Evolutionary conservation across 2,329 filamentous ascomycete species (phyloP).

Genomic region (Golovinomyces cichoracearum): DNA sequence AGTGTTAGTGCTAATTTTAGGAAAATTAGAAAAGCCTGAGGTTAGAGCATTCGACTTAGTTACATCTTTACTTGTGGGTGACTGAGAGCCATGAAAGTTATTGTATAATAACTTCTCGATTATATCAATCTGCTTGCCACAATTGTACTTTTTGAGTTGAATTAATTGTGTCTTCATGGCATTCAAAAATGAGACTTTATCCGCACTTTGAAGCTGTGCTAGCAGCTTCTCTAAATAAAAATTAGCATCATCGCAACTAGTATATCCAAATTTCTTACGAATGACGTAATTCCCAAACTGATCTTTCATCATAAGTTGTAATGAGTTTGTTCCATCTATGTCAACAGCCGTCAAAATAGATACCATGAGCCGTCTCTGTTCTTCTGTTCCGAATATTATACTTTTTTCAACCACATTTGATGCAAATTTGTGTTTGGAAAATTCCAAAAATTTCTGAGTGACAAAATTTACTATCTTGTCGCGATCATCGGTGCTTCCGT

Average conservation of each 20-base stretch:
- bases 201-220: constrained; percentile 30
- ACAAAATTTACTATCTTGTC: constrained; percentile 49
- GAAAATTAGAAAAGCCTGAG: constrained; percentile 5
- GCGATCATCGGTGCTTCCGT: constrained; percentile 48
- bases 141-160: constrained; percentile 35
- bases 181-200: constrained; percentile 32
- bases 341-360: constrained; percentile 31
- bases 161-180: constrained; percentile 37
- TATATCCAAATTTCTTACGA: constrained; percentile 33
- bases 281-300: constrained; percentile 92
- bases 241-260: constrained; percentile 2
- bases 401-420: constrained; percentile 95
- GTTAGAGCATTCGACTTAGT: constrained; percentile 30
- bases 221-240: constrained; percentile 50
- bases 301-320: constrained; percentile 62
- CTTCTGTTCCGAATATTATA: constrained; percentile 41
- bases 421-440: constrained; percentile 87
- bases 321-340: constrained; percentile 39
- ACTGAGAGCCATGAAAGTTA: constrained; percentile 6
- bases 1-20: background rate
- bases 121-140: constrained; percentile 38
- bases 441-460: constrained; percentile 39
- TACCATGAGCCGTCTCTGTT: constrained; percentile 46
- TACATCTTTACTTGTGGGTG: constrained; percentile 15
- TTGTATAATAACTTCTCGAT: constrained; percentile 29